Base-by-base conservation (phyloP, 140 eudicot species). In the Bidens hawaiensis region DNA sequence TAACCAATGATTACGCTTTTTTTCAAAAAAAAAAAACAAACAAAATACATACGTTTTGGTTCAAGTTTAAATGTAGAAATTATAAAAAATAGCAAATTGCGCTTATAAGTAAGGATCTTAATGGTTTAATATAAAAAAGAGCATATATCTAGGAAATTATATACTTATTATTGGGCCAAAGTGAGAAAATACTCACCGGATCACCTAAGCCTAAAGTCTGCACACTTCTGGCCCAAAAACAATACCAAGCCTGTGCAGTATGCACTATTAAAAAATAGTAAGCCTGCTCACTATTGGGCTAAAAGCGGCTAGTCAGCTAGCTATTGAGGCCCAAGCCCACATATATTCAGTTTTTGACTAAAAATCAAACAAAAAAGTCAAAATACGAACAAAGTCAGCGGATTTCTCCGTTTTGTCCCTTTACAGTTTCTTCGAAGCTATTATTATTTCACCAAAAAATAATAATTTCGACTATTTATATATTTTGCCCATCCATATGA, bases 401-500 rank as follows among this genome's bases (percentile, higher is more conserved):
- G 54, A 13, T 21, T 18, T 45, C n/a, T 30, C 55, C 34, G 1
- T 11, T 57, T 41, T 9, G 21, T 56, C 25, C 28, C 27, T n/a
- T 34, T 67, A 55, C 28, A 43, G 1, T 24, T 60, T 47, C 11
- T 6, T 45, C 62, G 15, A 69, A 24, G 56, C 40, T 36, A 64
- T 60, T 47, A 10, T 56, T 2, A 63, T n/a, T n/a, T n/a, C n/a
- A n/a, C n/a, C n/a, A 50, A 18, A 16, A 19, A 24, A 22, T 4
- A 6, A 68, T 15, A 68, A 42, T 3, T 8, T 27, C 57, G 24
- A 19, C 30, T 10, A 58, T 22, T 38, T 60, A 22, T 10, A 15
- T 18, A 30, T 67, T 74, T 64, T 82, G 76, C 90, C 97, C 85
- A 10, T 64, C 72, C 91, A 85, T 82, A 27, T 21, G 51, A 28